Conservation (phyloP, 352 stramenopile species). For the Phytophthora ohioensis region DNA sequence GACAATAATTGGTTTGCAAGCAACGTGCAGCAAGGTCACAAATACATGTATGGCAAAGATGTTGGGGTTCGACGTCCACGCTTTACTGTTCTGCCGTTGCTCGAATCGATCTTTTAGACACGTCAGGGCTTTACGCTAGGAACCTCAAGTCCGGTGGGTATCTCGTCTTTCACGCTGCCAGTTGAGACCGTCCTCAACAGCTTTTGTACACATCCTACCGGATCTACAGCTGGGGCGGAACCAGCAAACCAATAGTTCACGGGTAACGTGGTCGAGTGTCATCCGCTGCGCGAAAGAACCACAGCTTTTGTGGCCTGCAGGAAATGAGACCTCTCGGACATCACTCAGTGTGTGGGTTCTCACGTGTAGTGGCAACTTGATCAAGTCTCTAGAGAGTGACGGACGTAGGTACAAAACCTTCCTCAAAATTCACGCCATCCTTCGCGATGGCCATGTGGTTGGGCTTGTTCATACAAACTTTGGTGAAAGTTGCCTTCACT, state of each 20-base stretch:
- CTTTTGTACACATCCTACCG: neutral
- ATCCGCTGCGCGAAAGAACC: slow-evolving; percentile 1
- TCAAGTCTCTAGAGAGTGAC: slow-evolving; percentile 1
- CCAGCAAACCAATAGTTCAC: neutral
- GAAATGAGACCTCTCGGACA: neutral
- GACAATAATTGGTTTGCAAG: too few species aligned
- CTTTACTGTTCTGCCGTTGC: too few species aligned
- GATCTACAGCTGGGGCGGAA: neutral
- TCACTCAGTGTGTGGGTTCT: neutral
- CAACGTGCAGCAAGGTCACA: too few species aligned
- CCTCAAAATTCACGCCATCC: slow-evolving; percentile 29
- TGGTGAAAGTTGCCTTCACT: neutral
- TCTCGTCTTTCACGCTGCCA: neutral
- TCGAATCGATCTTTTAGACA: too few species aligned
- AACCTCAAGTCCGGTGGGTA: neutral
- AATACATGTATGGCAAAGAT: too few species aligned
- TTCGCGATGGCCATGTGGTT: slow-evolving; percentile 19
- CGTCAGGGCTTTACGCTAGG: too few species aligned
- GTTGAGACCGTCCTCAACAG: neutral
- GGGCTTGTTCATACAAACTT: slow-evolving; percentile 1
- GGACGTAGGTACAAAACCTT: slow-evolving; percentile 22
- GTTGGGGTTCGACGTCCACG: too few species aligned
- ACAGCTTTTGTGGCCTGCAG: neutral
- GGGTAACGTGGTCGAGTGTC: neutral
- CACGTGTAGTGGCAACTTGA: neutral